These are phyloP conservation scores for Aspergillus persii DNA, from an alignment of 2,329 filamentous ascomycete genomes.

Conservation along the genomic window DNA sequence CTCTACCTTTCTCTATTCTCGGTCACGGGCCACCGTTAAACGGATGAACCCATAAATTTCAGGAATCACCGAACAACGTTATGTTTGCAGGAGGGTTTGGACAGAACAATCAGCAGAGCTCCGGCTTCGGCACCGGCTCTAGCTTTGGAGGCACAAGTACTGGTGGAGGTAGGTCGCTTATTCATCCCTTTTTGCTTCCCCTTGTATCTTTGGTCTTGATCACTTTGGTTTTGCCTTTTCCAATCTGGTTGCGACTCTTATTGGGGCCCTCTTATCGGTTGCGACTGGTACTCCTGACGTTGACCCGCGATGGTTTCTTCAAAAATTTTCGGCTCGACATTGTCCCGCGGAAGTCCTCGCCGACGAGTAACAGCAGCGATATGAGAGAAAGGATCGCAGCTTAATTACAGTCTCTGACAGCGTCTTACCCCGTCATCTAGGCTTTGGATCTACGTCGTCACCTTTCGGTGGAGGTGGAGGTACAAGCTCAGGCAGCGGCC, in stretches of 20 bases:
- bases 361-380: constrained; percentile 25
- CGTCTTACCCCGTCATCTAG: constrained; percentile 37
- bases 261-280: constrained; percentile 13
- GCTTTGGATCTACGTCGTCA: constrained; percentile 40
- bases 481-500: constrained; percentile 31
- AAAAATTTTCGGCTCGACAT: constrained; percentile 19
- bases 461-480: constrained; percentile 33
- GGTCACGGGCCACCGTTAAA: constrained; percentile 14
- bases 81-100: constrained; percentile 58
- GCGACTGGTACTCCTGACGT: constrained; percentile 30
- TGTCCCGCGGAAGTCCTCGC: constrained; percentile 24
- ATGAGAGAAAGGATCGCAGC: constrained; percentile 32
- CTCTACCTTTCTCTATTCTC: constrained; percentile 2
- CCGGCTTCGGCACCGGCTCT: constrained; percentile 39
- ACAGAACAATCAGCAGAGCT: constrained; percentile 53
- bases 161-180: constrained; percentile 37
- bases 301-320: constrained; percentile 26
- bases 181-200: constrained; percentile 9
- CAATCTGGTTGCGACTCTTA: constrained; percentile 2
- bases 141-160: constrained; percentile 34
- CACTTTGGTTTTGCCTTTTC: constrained; percentile 1
- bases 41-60: constrained; percentile 31
- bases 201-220: constrained; percentile 4
- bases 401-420: constrained; percentile 40
- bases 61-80: constrained; percentile 24